phyloP scores from a whole-genome alignment of 2,329 filamentous ascomycete genomes.

The Apiospora phragmitis region DNA sequence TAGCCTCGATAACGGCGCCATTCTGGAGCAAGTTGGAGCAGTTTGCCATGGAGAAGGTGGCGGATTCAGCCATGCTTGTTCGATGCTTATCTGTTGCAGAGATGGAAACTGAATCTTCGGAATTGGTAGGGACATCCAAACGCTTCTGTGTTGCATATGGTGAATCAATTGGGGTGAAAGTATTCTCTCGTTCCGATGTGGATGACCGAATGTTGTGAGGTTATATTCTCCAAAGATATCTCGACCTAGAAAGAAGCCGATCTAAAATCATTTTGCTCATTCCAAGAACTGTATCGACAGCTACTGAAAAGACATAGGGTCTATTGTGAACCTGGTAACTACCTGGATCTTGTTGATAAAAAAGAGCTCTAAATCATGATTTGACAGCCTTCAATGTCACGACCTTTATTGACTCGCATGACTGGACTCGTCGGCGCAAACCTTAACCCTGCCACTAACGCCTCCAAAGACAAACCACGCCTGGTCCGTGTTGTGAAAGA shows the following conservation, averaged over 20 bases:
- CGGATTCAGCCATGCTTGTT: not conserved
- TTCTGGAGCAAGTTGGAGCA: conserved; percentile 5
- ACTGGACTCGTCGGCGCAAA: not conserved
- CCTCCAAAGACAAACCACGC: not conserved
- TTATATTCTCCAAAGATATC: not conserved
- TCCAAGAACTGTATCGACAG: not conserved
- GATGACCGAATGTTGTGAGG: not conserved
- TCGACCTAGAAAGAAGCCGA: not conserved
- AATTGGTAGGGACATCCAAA: not conserved
- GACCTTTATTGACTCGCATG: not conserved
- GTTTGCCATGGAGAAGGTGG: not conserved
- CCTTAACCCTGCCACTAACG: not conserved
- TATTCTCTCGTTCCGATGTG: not conserved
- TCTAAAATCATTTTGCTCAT: not conserved
- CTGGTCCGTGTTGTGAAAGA: not conserved
- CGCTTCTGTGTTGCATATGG: not conserved
- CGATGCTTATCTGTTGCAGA: not conserved
- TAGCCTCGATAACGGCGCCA: not conserved
- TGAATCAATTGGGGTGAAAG: not conserved
- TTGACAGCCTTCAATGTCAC: not conserved
- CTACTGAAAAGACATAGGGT: too few species aligned
- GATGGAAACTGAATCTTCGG: not conserved
- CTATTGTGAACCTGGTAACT: not conserved
- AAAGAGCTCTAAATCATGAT: not conserved
- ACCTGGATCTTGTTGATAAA: not conserved